phyloP scores from a whole-genome alignment of 805 yeast genomes.

The Ogataea nitratoaversa region DNA sequence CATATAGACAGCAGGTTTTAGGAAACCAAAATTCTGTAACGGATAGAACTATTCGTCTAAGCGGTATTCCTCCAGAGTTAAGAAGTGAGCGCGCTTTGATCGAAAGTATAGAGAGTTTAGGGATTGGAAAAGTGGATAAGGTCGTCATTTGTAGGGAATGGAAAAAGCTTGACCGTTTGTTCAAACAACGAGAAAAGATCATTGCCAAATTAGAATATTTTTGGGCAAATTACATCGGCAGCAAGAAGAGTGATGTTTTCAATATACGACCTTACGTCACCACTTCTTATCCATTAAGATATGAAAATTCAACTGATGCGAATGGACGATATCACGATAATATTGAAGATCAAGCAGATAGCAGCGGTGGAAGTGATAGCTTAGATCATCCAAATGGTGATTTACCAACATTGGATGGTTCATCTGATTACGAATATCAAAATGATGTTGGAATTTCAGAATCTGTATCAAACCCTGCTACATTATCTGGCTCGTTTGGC shows the following conservation, averaged over 20 bases:
- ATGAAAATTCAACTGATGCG: slow-evolving; percentile 7
- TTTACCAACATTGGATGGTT: slow-evolving; percentile 7
- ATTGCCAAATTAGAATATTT: slow-evolving; percentile 58
- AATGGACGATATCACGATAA: slow-evolving; percentile 16
- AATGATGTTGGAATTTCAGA: slow-evolving; percentile 1
- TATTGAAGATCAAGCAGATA: too few species aligned
- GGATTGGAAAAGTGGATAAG: slow-evolving; percentile 74
- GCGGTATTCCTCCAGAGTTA: slow-evolving; percentile 83
- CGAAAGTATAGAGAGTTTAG: slow-evolving; percentile 70
- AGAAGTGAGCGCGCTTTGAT: slow-evolving; percentile 68
- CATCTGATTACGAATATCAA: slow-evolving; percentile 22
- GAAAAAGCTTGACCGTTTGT: slow-evolving; percentile 65
- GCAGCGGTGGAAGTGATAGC: too few species aligned
- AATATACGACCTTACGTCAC: slow-evolving; percentile 25
- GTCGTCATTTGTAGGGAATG: slow-evolving; percentile 85
- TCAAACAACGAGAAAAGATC: slow-evolving; percentile 51
- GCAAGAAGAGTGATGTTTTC: slow-evolving; percentile 19
- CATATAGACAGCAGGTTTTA: slow-evolving; percentile 72
- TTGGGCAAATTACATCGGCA: slow-evolving; percentile 68
- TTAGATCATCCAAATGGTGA: too few species aligned
- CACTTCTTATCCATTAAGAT: slow-evolving; percentile 21
- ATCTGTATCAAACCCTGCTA: slow-evolving; percentile 1
- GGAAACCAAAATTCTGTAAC: slow-evolving; percentile 87
- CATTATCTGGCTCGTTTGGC: slow-evolving; percentile 6
- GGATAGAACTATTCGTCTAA: slow-evolving; percentile 81